Conservation (phyloP, 257 asterid species). For the Solanum appendiculatum region DNA sequence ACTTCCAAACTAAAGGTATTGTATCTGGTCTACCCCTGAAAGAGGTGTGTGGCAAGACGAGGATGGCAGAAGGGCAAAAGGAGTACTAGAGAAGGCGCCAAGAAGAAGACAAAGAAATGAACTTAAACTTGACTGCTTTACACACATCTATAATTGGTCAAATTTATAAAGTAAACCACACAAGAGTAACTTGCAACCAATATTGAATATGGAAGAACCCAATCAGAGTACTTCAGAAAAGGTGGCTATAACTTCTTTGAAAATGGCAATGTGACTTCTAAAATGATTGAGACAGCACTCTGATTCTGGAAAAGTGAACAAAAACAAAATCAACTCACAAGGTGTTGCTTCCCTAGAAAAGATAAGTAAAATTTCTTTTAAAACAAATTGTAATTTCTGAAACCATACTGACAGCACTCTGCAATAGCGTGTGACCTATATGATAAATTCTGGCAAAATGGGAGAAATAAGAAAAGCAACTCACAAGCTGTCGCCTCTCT, state of each 20-base stretch:
- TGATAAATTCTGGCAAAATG: neutral
- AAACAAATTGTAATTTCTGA: neutral
- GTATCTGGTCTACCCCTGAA: neutral
- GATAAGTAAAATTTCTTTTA: too few species aligned
- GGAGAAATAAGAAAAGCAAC: constrained; percentile 8
- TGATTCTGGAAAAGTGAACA: neutral
- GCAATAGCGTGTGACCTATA: neutral
- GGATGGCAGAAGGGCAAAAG: neutral
- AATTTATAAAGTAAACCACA: neutral
- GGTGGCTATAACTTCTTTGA: neutral
- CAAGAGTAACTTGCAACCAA: neutral
- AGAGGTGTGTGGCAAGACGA: neutral
- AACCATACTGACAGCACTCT: neutral
- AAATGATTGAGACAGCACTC: neutral
- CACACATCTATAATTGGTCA: neutral
- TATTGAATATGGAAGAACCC: neutral
- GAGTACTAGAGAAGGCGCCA: neutral
- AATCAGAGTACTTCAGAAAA: neutral
- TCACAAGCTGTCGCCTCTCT: constrained; percentile 97
- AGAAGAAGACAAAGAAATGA: neutral
- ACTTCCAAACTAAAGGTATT: neutral
- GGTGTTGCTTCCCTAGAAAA: neutral
- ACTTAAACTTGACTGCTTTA: neutral
- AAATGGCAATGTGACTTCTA: neutral
- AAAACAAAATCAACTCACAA: neutral